Base-by-base conservation (phyloP, 441 rosid species). In the Croton setiger region DNA sequence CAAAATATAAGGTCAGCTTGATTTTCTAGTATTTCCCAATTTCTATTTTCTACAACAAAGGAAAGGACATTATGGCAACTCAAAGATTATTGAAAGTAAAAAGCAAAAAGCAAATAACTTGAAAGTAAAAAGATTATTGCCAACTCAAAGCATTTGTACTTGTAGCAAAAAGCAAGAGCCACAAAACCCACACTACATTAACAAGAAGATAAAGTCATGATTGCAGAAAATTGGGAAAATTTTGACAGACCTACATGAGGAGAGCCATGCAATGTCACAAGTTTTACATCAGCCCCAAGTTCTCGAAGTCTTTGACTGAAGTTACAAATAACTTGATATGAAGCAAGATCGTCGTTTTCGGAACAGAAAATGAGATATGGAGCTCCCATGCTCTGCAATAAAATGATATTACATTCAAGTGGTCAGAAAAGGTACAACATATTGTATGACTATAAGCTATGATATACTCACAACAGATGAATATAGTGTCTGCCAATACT, bases 401-500 rank as follows among this genome's bases (percentile, higher is more conserved):
- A 39, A 67, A 71, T 36, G 48, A 48, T 7, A 63, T 4, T 23
- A 44, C 52, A 66, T 75, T 23, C 59, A 52, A 61, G 53, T 18
- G 54, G 20, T 58, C 21, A 51, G 41, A 37, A 0, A 1, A 11
- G 1, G 14, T 5, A 35, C 17, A 63, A 73, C 41, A 12, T 2
- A 14, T 60, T 14, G 4, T 14, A 33, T 4, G 51, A 63, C 35
- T 60, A 47, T 20, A 39, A 52, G 62, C 51, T 41, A 17, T 20
- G 64, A 36, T 74, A 55, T 43, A 83, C 91, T 84, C 84, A 93
- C 98, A 52, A 86, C 80, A 58, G 98, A 85, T 51, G 96, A 86
- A 79, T 93, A 91, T 36, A 93, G 82, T 64, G 93, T 91, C 84
- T 87, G 97, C 98, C 98, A 93, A 73, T 72, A 93, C 77, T 88